Percentiles rank a stretch among this genome's conserved stretches.
Evolutionary conservation across 331 rosid genomes (phyloP).

Genomic region (Cydonia oblonga): DNA sequence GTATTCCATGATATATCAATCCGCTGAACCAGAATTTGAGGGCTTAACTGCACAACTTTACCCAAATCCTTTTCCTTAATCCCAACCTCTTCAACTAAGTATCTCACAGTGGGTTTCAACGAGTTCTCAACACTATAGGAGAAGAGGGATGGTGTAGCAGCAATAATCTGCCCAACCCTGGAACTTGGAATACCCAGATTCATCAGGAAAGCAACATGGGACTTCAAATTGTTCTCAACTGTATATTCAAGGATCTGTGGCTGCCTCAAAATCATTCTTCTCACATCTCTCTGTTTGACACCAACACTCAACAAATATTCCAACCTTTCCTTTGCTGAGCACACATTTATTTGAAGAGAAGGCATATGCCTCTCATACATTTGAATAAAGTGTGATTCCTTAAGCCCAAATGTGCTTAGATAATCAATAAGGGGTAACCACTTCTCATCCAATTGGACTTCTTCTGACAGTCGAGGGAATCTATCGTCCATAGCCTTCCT

Average conservation of each 20-base stretch:
- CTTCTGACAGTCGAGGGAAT: conserved; percentile 63
- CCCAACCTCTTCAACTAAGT: conserved; percentile 91
- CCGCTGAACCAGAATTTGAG: conserved; percentile 86
- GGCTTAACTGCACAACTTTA: conserved; percentile 92
- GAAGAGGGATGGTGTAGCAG: conserved; percentile 74
- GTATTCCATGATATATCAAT: conserved; percentile 78
- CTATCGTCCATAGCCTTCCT: conserved; percentile 37
- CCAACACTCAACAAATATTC: conserved; percentile 88
- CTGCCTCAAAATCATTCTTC: conserved; percentile 80
- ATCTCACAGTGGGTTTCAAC: conserved; percentile 73
- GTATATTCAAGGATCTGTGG: conserved; percentile 83
- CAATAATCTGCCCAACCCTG: conserved; percentile 73
- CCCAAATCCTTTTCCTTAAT: conserved; percentile 81
- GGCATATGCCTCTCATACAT: conserved; percentile 92
- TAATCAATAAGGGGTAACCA: conserved; percentile 95
- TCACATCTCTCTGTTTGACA: conserved; percentile 72
- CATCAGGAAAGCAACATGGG: conserved; percentile 72
- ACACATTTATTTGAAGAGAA: conserved; percentile 75
- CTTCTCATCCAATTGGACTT: conserved; percentile 55
- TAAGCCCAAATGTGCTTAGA: conserved; percentile 74
- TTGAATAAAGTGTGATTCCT: conserved; percentile 82
- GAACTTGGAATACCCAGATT: conserved; percentile 73
- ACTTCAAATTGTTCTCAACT: conserved; percentile 77
- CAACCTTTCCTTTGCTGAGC: conserved; percentile 78
- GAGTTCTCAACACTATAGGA: conserved; percentile 91